These are phyloP conservation scores for Venturia asperata DNA, from an alignment of 2,329 filamentous ascomycete genomes.

Conservation along the genomic window DNA sequence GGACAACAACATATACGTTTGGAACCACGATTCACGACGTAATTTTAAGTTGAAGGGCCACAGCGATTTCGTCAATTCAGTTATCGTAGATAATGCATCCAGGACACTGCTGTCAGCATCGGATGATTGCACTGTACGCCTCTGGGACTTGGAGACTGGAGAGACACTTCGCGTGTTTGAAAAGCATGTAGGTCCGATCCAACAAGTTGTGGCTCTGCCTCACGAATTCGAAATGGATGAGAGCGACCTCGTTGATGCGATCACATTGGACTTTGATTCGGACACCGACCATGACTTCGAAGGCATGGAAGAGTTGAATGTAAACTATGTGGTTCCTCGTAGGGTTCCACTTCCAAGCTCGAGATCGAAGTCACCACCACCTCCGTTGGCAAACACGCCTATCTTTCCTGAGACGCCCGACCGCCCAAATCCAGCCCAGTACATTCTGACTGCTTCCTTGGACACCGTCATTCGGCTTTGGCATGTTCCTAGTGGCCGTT, in stretches of 20 bases:
- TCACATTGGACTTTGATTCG: slow-evolving; percentile 12
- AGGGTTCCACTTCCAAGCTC: background rate
- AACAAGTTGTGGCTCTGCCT: slow-evolving; percentile 80
- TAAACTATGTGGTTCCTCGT: background rate
- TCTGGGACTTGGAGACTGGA: slow-evolving; percentile 88
- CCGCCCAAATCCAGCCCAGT: slow-evolving; percentile 66
- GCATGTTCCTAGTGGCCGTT: slow-evolving; percentile 76
- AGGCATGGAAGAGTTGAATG: background rate
- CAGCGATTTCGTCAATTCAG: slow-evolving; percentile 93
- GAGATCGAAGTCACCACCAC: slow-evolving; percentile 16
- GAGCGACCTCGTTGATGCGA: slow-evolving; percentile 24
- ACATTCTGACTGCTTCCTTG: slow-evolving; percentile 87
- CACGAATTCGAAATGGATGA: slow-evolving; percentile 86
- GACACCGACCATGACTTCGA: slow-evolving; percentile 20
- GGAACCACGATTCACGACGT: slow-evolving; percentile 80
- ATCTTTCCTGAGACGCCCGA: slow-evolving; percentile 55
- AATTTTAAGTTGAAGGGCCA: slow-evolving; percentile 77
- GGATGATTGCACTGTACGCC: slow-evolving; percentile 81
- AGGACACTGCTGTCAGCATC: slow-evolving; percentile 87
- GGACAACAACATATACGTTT: slow-evolving; percentile 84
- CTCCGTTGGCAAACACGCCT: slow-evolving; percentile 22
- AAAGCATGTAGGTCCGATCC: slow-evolving; percentile 90
- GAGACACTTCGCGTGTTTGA: slow-evolving; percentile 70
- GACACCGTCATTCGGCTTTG: slow-evolving; percentile 89
- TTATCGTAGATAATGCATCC: slow-evolving; percentile 73